Percentiles rank a stretch among this genome's conserved stretches.
Evolutionary conservation across 1,284 basidiomycete genomes (phyloP).

Genomic region (Rhizoctonia solani): DNA sequence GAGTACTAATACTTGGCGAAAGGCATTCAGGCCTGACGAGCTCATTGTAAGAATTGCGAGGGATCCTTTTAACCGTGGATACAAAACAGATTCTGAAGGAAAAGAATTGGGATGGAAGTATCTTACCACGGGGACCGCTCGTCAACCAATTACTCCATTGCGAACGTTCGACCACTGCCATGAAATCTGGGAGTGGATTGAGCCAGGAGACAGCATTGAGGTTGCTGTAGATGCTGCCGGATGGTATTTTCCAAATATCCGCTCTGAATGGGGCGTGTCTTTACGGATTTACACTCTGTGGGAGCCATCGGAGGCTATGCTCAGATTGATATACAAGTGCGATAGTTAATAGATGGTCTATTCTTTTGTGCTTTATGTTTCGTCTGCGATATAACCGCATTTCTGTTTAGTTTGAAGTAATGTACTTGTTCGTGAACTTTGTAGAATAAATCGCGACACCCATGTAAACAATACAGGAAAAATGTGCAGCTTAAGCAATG

Average conservation of each 20-base stretch:
- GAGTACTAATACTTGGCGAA: not conserved
- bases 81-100: not conserved
- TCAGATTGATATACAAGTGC: not conserved
- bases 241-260: slow-evolving; percentile 28
- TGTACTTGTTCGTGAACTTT: not conserved
- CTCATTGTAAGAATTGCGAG: slow-evolving; percentile 4
- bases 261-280: slow-evolving; percentile 26
- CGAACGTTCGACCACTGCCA: slow-evolving; percentile 2
- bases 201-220: slow-evolving; percentile 18
- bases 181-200: slow-evolving; percentile 18
- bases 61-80: not conserved
- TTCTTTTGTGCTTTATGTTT: not conserved
- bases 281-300: slow-evolving; percentile 10
- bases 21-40: slow-evolving; percentile 33
- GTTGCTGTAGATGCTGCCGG: slow-evolving; percentile 15
- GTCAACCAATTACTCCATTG: not conserved
- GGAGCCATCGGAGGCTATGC: slow-evolving; percentile 15
- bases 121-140: not conserved
- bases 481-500: not conserved
- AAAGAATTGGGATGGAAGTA: not conserved
- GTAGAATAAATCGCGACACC: not conserved
- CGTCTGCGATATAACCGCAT: too few species aligned
- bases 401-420: not conserved
- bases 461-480: not conserved
- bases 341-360: not conserved